Evolutionary conservation across 2,329 filamentous ascomycete genomes (phyloP).

Genomic region (Colletotrichum liaoningense): DNA sequence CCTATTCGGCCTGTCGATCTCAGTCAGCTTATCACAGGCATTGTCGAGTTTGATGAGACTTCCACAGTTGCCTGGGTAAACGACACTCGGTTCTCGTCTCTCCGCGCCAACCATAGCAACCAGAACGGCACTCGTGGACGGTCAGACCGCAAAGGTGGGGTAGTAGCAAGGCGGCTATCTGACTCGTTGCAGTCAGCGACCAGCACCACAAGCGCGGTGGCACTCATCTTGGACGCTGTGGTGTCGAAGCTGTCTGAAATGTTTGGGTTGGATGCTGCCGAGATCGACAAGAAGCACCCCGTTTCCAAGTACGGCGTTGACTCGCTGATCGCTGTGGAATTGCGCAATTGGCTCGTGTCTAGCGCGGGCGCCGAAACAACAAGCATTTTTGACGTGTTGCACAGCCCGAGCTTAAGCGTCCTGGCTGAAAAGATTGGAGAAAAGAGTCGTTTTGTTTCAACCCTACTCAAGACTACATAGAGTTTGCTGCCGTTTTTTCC

Average conservation of each 20-base stretch:
- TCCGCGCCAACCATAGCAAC: neutral
- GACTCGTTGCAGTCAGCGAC: conserved; percentile 18
- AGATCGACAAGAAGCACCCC: conserved; percentile 40
- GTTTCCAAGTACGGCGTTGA: conserved; percentile 43
- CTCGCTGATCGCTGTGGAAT: conserved; percentile 46
- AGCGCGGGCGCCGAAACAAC: conserved; percentile 27
- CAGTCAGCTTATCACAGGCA: conserved; percentile 23
- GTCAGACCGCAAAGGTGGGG: neutral
- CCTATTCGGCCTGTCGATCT: neutral
- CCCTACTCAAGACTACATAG: neutral
- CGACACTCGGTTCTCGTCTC: conserved; percentile 4
- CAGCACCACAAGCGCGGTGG: neutral
- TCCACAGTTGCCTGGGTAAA: conserved; percentile 21
- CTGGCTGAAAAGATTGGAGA: conserved; percentile 25
- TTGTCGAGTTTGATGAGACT: conserved; percentile 12
- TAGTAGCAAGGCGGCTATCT: neutral
- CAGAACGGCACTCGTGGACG: neutral
- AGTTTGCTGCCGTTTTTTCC: neutral
- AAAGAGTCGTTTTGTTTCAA: conserved; percentile 9
- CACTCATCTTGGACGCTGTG: conserved; percentile 30
- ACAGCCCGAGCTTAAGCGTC: conserved; percentile 18
- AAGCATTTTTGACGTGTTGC: conserved; percentile 29
- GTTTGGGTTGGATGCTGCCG: conserved; percentile 40
- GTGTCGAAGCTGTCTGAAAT: conserved; percentile 40
- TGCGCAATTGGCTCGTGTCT: conserved; percentile 43